Percentiles rank a stretch among this genome's conserved stretches.
These are phyloP conservation scores for Colletotrichum tropicale DNA, from an alignment of 2,329 filamentous ascomycete genomes.

Conservation along the genomic window DNA sequence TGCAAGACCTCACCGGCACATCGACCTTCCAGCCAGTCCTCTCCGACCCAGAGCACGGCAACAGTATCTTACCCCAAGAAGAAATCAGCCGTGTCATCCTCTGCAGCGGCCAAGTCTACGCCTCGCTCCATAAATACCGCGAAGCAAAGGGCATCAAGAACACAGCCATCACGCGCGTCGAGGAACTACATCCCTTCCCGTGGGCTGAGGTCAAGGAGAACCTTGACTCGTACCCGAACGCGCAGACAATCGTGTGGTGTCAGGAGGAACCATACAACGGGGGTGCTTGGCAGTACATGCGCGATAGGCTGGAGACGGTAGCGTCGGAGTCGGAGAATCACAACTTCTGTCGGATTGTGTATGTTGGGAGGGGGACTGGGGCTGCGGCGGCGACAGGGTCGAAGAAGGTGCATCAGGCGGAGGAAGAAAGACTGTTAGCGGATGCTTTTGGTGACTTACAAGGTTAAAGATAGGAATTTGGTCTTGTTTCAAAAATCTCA, in stretches of 20 bases:
- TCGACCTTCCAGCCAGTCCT: conserved; percentile 98
- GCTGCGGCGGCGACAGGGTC: background rate
- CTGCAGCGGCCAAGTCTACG: conserved; percentile 93
- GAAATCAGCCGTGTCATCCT: conserved; percentile 93
- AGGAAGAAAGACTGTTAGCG: background rate
- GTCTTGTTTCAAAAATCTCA: no score
- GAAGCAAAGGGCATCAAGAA: conserved; percentile 7
- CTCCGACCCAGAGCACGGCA: conserved; percentile 83
- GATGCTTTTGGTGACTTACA: background rate
- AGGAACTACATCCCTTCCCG: conserved; percentile 29
- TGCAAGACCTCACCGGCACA: conserved; percentile 89
- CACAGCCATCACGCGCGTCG: conserved; percentile 25
- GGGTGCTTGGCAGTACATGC: conserved; percentile 28
- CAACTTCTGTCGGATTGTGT: background rate
- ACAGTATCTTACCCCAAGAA: conserved; percentile 74
- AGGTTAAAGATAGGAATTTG: no score
- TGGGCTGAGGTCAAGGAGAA: conserved; percentile 25
- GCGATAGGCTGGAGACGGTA: conserved; percentile 24
- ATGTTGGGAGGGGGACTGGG: background rate
- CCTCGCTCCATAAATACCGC: conserved; percentile 71
- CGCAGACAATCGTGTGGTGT: conserved; percentile 25
- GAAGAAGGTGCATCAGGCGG: background rate
- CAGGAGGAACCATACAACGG: conserved; percentile 30
- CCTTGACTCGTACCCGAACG: conserved; percentile 24
- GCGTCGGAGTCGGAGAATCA: background rate